Evolutionary conservation across 805 yeast species (phyloP).

Genomic region (Lachancea waltii): DNA sequence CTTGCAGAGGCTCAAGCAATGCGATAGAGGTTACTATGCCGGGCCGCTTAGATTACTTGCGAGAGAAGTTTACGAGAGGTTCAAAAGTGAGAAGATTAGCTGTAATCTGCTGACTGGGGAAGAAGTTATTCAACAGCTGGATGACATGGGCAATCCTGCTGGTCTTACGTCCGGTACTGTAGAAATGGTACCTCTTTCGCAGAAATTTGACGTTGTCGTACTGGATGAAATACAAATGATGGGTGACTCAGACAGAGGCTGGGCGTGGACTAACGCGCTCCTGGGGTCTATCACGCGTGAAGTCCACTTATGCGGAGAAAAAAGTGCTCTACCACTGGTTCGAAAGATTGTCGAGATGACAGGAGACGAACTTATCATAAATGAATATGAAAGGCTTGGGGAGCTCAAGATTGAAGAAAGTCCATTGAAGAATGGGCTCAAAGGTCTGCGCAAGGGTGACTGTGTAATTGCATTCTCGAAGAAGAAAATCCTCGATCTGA

Average conservation of each 20-base stretch:
- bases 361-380: constrained; percentile 75
- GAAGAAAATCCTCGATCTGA: constrained; percentile 57
- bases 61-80: constrained; percentile 81
- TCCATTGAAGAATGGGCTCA: constrained; percentile 32
- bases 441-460: constrained; percentile 53
- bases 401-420: constrained; percentile 49
- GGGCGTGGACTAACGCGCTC: constrained; percentile 91
- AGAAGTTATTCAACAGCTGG: constrained; percentile 69
- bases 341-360: constrained; percentile 53
- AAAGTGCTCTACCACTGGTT: constrained; percentile 67
- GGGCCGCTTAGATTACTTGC: constrained; percentile 91
- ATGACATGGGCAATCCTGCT: constrained; percentile 66
- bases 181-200: constrained; percentile 77
- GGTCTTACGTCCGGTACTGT: constrained; percentile 80
- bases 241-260: constrained; percentile 70
- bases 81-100: constrained; percentile 54
- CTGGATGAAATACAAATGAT: constrained; percentile 97
- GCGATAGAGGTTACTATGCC: constrained; percentile 80
- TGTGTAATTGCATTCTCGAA: constrained; percentile 87
- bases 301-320: constrained; percentile 91
- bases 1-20: constrained; percentile 53
- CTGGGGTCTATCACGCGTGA: constrained; percentile 82
- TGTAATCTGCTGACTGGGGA: constrained; percentile 96
- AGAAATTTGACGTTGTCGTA: constrained; percentile 76
- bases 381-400: constrained; percentile 69